A percentile compares a stretch with the other conserved stretches of the same genome.
These are phyloP conservation scores for Diplodia scrobiculata DNA, from an alignment of 2,329 filamentous ascomycete species.

Conservation along the genomic window DNA sequence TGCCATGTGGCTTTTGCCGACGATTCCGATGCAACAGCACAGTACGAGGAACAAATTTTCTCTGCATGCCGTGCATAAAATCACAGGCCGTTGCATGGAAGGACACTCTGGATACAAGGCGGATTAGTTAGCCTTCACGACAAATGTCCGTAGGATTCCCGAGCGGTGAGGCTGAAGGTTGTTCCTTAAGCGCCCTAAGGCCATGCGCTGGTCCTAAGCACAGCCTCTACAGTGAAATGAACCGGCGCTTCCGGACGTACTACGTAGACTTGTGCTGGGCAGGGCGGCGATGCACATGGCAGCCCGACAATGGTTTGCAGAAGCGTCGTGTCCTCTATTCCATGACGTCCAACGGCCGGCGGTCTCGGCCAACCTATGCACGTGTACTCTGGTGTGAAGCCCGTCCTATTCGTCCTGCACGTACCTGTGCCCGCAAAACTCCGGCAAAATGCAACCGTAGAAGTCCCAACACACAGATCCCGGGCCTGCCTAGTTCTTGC, in stretches of 20 bases:
- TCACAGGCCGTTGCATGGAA: not conserved
- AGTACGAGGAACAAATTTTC: slow-evolving; percentile 13
- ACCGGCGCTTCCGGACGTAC: slow-evolving; percentile 19
- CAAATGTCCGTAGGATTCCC: slow-evolving; percentile 22
- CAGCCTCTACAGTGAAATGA: slow-evolving; percentile 24
- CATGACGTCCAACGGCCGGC: not conserved
- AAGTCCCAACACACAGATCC: not conserved
- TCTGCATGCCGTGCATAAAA: slow-evolving; percentile 21
- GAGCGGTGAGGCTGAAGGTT: slow-evolving; percentile 18
- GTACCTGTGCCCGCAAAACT: slow-evolving; percentile 20
- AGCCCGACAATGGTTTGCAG: slow-evolving; percentile 11
- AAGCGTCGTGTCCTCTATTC: slow-evolving; percentile 2
- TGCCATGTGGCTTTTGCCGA: slow-evolving; percentile 13
- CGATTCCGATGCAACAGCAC: not conserved
- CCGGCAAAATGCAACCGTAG: slow-evolving; percentile 21
- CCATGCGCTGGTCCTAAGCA: slow-evolving; percentile 16
- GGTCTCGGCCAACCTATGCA: not conserved
- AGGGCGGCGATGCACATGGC: slow-evolving; percentile 14
- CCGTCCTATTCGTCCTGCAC: slow-evolving; percentile 3
- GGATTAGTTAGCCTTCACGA: slow-evolving; percentile 4
- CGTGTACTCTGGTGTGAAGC: not conserved
- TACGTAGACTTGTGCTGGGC: not conserved
- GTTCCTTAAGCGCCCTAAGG: slow-evolving; percentile 1
- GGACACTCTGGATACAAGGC: not conserved
- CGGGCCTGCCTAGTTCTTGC: slow-evolving; percentile 32